Evolutionary conservation across 345 rosid genomes (phyloP).

Genomic region (Aurinia saxatilis): DNA sequence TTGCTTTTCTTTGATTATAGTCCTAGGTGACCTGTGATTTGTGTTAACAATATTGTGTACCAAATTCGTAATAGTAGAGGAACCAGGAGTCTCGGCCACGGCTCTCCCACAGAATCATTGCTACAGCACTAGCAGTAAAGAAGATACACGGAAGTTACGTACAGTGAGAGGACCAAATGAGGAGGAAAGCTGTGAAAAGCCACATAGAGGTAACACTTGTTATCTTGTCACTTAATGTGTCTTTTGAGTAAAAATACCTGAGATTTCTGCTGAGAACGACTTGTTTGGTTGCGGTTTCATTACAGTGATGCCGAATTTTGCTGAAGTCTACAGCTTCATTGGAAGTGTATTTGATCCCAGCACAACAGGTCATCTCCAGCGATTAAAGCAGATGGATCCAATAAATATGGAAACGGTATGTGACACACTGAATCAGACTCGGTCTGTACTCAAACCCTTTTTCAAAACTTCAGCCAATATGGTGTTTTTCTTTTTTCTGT

Average conservation of each 20-base stretch:
- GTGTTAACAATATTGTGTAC: neutral
- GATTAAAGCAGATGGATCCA: slow-evolving; percentile 83
- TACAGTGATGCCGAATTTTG: slow-evolving; percentile 86
- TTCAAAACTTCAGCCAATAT: no score
- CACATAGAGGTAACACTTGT: slow-evolving; percentile 42
- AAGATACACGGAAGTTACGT: slow-evolving; percentile 41
- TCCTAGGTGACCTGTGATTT: neutral
- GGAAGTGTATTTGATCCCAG: slow-evolving; percentile 85
- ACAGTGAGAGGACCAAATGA: slow-evolving; percentile 30
- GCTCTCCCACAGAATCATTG: slow-evolving; percentile 15
- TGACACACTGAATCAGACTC: neutral
- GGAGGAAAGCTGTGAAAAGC: slow-evolving; percentile 39
- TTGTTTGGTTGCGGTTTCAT: slow-evolving; percentile 18
- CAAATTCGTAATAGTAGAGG: slow-evolving; percentile 8
- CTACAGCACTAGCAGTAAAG: slow-evolving; percentile 35
- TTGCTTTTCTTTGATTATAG: neutral
- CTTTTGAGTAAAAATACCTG: neutral
- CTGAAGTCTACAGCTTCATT: slow-evolving; percentile 85
- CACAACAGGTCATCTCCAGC: slow-evolving; percentile 58
- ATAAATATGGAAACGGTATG: slow-evolving; percentile 74
- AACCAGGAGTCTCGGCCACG: slow-evolving; percentile 29
- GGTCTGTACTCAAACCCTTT: no score
- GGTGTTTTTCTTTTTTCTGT: neutral
- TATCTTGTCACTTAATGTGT: neutral
- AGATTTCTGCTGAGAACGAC: neutral